Evolutionary conservation across 164 flowering plant genomes (phyloP).

Genomic region (Platanus orientalis): DNA sequence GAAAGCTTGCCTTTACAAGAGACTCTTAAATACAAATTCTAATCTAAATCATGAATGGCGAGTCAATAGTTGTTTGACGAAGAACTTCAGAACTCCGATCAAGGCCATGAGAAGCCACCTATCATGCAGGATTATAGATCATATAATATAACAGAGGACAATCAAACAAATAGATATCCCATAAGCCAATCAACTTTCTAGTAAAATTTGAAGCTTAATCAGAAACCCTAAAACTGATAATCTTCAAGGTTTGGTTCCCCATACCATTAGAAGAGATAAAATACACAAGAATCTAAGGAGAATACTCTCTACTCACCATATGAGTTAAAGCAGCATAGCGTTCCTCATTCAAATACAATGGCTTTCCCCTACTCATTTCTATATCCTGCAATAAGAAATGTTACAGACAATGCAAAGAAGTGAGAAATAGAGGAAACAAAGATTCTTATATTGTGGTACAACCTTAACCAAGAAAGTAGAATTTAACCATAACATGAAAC

Average conservation of each 20-base stretch:
- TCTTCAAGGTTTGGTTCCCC: too few species aligned
- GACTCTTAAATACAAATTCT: background rate
- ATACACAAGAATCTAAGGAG: background rate
- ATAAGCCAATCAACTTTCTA: too few species aligned
- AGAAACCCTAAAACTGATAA: too few species aligned
- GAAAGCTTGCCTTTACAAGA: slow-evolving; percentile 8
- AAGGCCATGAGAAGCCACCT: slow-evolving; percentile 97
- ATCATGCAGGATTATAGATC: slow-evolving; percentile 3
- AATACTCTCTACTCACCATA: slow-evolving; percentile 44
- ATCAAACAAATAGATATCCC: too few species aligned
- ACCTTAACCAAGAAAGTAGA: too few species aligned
- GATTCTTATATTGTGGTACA: too few species aligned
- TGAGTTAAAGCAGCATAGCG: slow-evolving; percentile 80
- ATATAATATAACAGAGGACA: too few species aligned
- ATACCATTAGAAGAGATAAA: too few species aligned
- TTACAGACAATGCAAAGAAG: slow-evolving; percentile 5
- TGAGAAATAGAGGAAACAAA: background rate
- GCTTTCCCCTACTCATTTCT: slow-evolving; percentile 78
- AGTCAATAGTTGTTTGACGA: slow-evolving; percentile 62
- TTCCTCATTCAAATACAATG: slow-evolving; percentile 78
- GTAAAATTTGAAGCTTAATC: too few species aligned
- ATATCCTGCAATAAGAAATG: slow-evolving; percentile 49
- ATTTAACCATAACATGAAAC: too few species aligned
- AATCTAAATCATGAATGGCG: slow-evolving; percentile 42
- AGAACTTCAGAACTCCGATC: slow-evolving; percentile 86